Conservation (phyloP, 163 green algal genomes). For the Trebouxiophyceae sp. region DNA sequence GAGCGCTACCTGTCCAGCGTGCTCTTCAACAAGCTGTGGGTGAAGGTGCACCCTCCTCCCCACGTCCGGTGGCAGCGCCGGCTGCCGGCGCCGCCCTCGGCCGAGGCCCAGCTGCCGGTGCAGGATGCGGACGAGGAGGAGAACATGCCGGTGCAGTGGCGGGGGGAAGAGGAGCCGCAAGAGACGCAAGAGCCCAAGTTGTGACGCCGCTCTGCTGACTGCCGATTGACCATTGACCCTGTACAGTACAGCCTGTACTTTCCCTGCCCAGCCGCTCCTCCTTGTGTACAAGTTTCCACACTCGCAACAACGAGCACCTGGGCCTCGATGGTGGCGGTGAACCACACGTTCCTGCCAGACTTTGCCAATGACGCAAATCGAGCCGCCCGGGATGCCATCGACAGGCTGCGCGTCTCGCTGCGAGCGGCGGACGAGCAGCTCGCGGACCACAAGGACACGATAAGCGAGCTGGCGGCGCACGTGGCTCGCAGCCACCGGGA, state of each 20-base stretch:
- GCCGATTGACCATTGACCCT: no score
- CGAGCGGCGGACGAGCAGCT: neutral
- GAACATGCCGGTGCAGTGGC: slow-evolving; percentile 40
- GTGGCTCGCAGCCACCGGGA: neutral
- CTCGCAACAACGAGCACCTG: no score
- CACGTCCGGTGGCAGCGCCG: no score
- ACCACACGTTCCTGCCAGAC: neutral
- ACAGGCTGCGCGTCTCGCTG: neutral
- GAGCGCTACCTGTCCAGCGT: slow-evolving; percentile 82
- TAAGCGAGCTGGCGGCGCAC: neutral
- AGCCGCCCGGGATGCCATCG: neutral
- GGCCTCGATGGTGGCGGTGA: no score
- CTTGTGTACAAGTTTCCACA: no score
- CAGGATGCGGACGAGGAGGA: slow-evolving; percentile 58
- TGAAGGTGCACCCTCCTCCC: slow-evolving; percentile 10
- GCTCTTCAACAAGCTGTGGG: slow-evolving; percentile 73
- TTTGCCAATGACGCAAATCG: neutral
- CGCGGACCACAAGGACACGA: neutral
- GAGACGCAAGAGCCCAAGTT: slow-evolving; percentile 36
- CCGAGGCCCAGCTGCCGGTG: no score
- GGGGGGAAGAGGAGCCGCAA: slow-evolving; percentile 26
- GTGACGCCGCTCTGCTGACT: no score
- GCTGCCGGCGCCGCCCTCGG: no score
- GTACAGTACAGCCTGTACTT: no score
- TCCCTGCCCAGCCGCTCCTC: no score